A percentile compares a stretch with the other conserved stretches of the same genome.
Conservation (phyloP, 257 asterid species). For the Plantago major region DNA sequence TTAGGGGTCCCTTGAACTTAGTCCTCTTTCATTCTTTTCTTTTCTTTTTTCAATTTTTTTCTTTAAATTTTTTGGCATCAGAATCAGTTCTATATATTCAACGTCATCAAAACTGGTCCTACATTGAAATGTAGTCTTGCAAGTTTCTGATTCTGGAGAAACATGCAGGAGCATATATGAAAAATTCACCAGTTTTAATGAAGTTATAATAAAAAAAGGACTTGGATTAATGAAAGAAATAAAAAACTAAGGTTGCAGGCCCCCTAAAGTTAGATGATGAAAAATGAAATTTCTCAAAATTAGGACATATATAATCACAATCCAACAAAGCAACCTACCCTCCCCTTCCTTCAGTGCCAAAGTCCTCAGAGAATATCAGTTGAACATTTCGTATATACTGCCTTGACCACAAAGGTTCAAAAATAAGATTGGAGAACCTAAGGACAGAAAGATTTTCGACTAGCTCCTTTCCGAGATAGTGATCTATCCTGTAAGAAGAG, state of each 20-base stretch:
- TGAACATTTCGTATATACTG: slow-evolving; percentile 93
- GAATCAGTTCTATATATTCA: background rate
- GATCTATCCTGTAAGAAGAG: slow-evolving; percentile 72
- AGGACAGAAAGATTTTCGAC: slow-evolving; percentile 96
- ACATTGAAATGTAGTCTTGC: background rate
- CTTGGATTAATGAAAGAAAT: background rate
- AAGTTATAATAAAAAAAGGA: background rate
- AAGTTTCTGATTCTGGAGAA: background rate
- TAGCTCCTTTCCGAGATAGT: slow-evolving; percentile 97
- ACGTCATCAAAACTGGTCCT: background rate
- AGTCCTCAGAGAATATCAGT: slow-evolving; percentile 93
- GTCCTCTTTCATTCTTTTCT: background rate
- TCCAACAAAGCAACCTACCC: slow-evolving; percentile 53
- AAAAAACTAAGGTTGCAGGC: background rate
- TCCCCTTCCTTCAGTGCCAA: slow-evolving; percentile 98
- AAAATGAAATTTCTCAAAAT: slow-evolving; percentile 8
- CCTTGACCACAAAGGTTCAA: slow-evolving; percentile 97
- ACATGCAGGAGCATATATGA: slow-evolving; percentile 2
- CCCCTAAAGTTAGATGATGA: background rate
- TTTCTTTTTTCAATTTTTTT: background rate
- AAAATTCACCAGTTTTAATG: background rate
- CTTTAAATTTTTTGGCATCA: background rate
- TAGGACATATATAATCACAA: slow-evolving; percentile 3
- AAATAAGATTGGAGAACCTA: slow-evolving; percentile 88
- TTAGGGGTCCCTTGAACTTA: background rate